Conservation (phyloP, 192 early-diverging fungal species). For the Entophlyctis helioformis region DNA sequence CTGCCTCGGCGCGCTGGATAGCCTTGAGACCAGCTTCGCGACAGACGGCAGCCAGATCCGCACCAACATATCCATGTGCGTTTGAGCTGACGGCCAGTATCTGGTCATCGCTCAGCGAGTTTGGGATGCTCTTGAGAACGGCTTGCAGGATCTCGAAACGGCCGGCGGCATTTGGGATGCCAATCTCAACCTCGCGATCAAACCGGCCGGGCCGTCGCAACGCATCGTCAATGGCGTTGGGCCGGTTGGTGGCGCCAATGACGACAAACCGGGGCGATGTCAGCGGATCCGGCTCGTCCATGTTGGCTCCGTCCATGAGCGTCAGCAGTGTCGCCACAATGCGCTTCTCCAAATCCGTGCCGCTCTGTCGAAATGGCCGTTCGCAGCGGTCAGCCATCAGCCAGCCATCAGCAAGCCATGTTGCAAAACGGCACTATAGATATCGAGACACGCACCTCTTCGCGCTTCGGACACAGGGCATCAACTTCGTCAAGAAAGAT, state of each 20-base stretch:
- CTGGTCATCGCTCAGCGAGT: conserved; percentile 47
- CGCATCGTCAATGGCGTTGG: conserved; percentile 77
- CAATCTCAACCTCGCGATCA: conserved; percentile 92
- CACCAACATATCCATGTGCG: conserved; percentile 95
- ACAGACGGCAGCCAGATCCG: conserved; percentile 78
- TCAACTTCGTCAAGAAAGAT: conserved; percentile 95
- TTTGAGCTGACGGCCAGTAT: conserved; percentile 43
- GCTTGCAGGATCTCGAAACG: conserved; percentile 64
- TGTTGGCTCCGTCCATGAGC: conserved; percentile 72
- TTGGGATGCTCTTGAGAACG: conserved; percentile 54
- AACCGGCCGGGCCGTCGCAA: conserved; percentile 87
- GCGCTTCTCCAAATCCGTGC: conserved; percentile 76
- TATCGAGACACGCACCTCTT: conserved; percentile 53
- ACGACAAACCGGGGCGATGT: conserved; percentile 51
- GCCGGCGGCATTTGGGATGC: conserved; percentile 62
- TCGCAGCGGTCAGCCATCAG: too few relatives aligned
- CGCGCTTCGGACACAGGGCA: conserved; percentile 77
- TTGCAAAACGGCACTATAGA: too few relatives aligned
- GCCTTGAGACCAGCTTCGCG: conserved; percentile 78
- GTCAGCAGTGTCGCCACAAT: conserved; percentile 89
- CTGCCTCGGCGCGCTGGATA: too few relatives aligned
- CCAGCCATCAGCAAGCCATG: too few relatives aligned
- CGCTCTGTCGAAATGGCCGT: conserved; percentile 32
- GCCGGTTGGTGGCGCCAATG: conserved; percentile 89
- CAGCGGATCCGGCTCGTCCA: background rate